Conservation (phyloP, 2,329 filamentous ascomycete genomes). For the Pseudogymnoascus sp. region DNA sequence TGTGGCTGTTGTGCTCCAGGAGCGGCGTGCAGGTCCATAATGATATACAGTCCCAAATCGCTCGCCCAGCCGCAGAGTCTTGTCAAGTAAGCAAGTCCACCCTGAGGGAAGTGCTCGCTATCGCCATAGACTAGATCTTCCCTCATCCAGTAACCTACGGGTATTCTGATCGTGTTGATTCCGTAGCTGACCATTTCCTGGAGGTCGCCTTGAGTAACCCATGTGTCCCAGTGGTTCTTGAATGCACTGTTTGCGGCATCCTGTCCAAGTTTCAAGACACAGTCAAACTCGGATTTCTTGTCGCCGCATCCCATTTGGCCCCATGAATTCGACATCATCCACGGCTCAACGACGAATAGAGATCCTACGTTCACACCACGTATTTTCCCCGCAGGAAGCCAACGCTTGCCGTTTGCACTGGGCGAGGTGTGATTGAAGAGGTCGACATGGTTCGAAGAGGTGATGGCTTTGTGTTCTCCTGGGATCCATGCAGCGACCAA, state of each 20-base stretch:
- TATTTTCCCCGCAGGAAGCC: constrained; percentile 30
- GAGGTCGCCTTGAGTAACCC: constrained; percentile 40
- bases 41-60: constrained; percentile 39
- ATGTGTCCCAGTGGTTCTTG: constrained; percentile 38
- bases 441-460: constrained; percentile 11
- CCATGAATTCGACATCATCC: constrained; percentile 37
- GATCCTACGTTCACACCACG: constrained; percentile 43
- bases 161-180: constrained; percentile 41
- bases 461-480: constrained; percentile 15
- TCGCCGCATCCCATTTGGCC: constrained; percentile 36
- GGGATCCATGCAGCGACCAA: constrained; percentile 17
- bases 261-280: constrained; percentile 38
- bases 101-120: constrained; percentile 40
- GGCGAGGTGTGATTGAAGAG: constrained; percentile 13
- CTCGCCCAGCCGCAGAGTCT: constrained; percentile 37
- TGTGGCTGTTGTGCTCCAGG: constrained; percentile 36
- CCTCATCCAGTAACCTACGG: constrained; percentile 43
- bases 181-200: constrained; percentile 36
- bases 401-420: constrained; percentile 13
- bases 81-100: constrained; percentile 37
- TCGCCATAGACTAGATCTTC: constrained; percentile 36
- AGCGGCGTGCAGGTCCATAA: constrained; percentile 41
- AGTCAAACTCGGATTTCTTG: constrained; percentile 39
- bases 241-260: constrained; percentile 35
- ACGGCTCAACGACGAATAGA: constrained; percentile 41